Evolutionary conservation across 768 basidiomycete species (phyloP).

Genomic region (Cystobasidium onofrii): DNA sequence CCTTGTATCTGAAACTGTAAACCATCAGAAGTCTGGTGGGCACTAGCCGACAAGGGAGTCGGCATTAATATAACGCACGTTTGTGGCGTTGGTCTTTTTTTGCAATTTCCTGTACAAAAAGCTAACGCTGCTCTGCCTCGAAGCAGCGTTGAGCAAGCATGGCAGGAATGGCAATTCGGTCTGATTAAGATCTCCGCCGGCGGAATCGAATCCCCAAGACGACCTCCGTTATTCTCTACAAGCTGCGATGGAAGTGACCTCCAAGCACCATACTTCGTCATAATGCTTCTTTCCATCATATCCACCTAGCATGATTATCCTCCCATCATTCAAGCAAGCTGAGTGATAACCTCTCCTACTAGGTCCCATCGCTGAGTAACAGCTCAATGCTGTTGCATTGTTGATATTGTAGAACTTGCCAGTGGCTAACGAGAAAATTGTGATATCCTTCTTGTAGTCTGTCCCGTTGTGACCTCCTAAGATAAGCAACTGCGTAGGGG

Average conservation of each 20-base stretch:
- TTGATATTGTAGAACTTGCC: constrained; percentile 77
- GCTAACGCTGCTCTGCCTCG: too few species aligned
- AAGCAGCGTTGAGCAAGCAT: too few species aligned
- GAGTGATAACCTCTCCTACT: constrained; percentile 76
- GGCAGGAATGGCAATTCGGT: too few species aligned
- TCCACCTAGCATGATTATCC: constrained; percentile 79
- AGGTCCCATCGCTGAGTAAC: constrained; percentile 57
- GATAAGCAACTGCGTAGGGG: constrained; percentile 74
- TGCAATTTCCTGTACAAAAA: too few species aligned
- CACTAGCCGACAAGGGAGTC: too few species aligned
- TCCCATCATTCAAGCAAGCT: constrained; percentile 68
- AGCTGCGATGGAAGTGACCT: constrained; percentile 44
- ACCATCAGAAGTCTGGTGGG: too few species aligned
- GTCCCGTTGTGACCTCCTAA: constrained; percentile 78
- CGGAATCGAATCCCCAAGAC: too few species aligned
- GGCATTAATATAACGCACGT: too few species aligned
- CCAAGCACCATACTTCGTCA: constrained; percentile 76
- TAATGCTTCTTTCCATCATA: constrained; percentile 56
- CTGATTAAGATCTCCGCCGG: too few species aligned
- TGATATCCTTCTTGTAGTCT: constrained; percentile 61
- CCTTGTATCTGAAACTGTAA: too few species aligned
- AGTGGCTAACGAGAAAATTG: constrained; percentile 73
- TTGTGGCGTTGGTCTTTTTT: too few species aligned
- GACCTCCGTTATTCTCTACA: background rate
- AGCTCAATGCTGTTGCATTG: constrained; percentile 49